A percentile compares a stretch with the other conserved stretches of the same genome.
These are phyloP conservation scores for Carex sylvatica DNA, from an alignment of 202 grass and related monocot genomes.

Conservation along the genomic window DNA sequence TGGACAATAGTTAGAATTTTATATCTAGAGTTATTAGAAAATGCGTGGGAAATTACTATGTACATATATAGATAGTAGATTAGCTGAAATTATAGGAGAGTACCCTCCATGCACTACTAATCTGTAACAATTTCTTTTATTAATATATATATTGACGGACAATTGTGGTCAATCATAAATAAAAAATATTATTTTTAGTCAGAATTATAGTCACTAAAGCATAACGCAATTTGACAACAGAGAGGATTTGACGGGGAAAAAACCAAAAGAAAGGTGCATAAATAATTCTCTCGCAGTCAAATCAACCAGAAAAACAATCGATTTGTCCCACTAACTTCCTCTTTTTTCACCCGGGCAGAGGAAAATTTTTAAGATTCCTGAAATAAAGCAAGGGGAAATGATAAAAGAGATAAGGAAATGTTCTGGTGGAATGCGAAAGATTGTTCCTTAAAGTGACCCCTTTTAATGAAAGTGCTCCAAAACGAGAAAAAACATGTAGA, in stretches of 20 bases:
- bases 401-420: slow-evolving; percentile 25
- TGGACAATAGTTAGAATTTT: too few species aligned
- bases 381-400: slow-evolving; percentile 23
- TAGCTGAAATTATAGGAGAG: too few species aligned
- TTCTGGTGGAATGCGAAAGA: slow-evolving; percentile 16
- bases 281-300: not conserved
- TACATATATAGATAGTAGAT: too few species aligned
- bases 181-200: not conserved
- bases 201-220: not conserved
- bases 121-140: too few species aligned
- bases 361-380: slow-evolving; percentile 21
- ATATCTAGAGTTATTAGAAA: too few species aligned
- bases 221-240: not conserved
- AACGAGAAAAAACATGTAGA: not conserved
- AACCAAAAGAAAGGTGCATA: not conserved
- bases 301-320: slow-evolving; percentile 9
- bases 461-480: slow-evolving; percentile 16
- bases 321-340: slow-evolving; percentile 25
- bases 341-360: not conserved
- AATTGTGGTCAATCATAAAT: too few species aligned
- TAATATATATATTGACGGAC: too few species aligned
- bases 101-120: too few species aligned
- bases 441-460: slow-evolving; percentile 20
- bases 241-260: not conserved
- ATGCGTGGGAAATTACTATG: too few species aligned